A percentile compares a stretch with the other conserved stretches of the same genome.
Evolutionary conservation across 2,329 filamentous ascomycete species (phyloP).

Genomic region (Sclerotiophoma versabilis): DNA sequence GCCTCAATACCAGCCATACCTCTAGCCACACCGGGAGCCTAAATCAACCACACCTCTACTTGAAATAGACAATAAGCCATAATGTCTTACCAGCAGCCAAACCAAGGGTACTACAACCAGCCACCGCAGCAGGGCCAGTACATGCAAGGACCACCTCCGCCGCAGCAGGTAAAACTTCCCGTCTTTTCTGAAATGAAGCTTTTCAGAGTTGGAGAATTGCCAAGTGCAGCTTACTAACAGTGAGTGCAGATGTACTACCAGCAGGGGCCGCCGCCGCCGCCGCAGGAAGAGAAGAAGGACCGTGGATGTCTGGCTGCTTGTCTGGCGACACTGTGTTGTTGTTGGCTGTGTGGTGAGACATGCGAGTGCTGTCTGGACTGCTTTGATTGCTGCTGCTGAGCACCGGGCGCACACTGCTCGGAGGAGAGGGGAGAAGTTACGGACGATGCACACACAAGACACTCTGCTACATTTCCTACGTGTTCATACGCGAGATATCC

Average conservation of each 20-base stretch:
- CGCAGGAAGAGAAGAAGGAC: constrained; percentile 40
- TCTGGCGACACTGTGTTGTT: constrained; percentile 47
- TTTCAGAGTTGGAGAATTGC: background rate
- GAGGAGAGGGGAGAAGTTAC: background rate
- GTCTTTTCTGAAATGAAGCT: background rate
- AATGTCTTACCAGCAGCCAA: constrained; percentile 29
- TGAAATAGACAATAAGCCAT: background rate
- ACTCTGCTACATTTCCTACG: constrained; percentile 2
- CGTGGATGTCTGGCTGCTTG: constrained; percentile 43
- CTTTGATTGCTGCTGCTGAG: constrained; percentile 40
- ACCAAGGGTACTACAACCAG: constrained; percentile 34
- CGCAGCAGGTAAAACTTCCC: constrained; percentile 35
- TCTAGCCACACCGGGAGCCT: constrained; percentile 2
- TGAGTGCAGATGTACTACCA: constrained; percentile 36
- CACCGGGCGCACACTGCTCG: too few relatives aligned
- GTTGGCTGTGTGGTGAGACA: constrained; percentile 46
- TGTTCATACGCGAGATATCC: constrained; percentile 15
- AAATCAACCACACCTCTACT: constrained; percentile 16
- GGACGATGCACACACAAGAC: background rate
- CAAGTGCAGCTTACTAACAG: background rate
- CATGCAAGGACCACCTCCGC: constrained; percentile 29
- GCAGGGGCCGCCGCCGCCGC: constrained; percentile 32
- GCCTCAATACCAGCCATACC: constrained; percentile 6
- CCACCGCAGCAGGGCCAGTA: constrained; percentile 38
- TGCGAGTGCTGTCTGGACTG: constrained; percentile 48